Evolutionary conservation across 192 early-diverging fungal genomes (phyloP), one percentile per base, ranked within the genome.

Genomic region (Gonapodya prolifera): DNA sequence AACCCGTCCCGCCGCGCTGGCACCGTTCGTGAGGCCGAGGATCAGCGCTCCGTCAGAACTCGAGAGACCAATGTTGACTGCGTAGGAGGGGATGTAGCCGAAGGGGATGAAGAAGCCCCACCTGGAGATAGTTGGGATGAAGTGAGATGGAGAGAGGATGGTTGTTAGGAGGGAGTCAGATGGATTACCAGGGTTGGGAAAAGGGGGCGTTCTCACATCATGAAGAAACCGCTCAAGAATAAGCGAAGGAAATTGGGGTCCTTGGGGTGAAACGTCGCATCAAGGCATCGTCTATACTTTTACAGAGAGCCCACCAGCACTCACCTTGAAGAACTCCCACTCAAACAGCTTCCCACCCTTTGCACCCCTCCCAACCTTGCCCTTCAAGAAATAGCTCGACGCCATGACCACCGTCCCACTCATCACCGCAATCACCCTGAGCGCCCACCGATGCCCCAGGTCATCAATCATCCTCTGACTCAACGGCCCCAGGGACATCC

Each of bases 21-120:
- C 89, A 30, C 86, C 91, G 78, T 91, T 92, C 30, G 88, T 85
- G 35, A 94, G 79, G 69, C 88, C 89, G 33, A 92, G 79, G 45
- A 92, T 82, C 80, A 91, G 82, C 29, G 90, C 90, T 18, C 88
- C 90, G 33, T 87, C 81, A 74, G 84, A 81, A 69, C 83, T 80
- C 2, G 88, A 83, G 34, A 91, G 82, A 16, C 89, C 90, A 70
- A 88, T 86, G 78, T 83, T 83, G 78, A 87, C 78, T 13, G 87
- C 84, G 78, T 85, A 90, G 8, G 71, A 73, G 16, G 71, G 71
- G 2, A 73, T 32, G 71, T 73, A 73, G 29, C 28, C 32, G 71
- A 30, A 73, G 71, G 71, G 71, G 29, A 73, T 30, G 29, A 73
- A 32, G 71, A 73, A 73, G 31, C 28, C 71, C 28, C 18, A 73